phyloP scores from a whole-genome alignment of 139 green algal species.

The Volvox reticuliferus region DNA sequence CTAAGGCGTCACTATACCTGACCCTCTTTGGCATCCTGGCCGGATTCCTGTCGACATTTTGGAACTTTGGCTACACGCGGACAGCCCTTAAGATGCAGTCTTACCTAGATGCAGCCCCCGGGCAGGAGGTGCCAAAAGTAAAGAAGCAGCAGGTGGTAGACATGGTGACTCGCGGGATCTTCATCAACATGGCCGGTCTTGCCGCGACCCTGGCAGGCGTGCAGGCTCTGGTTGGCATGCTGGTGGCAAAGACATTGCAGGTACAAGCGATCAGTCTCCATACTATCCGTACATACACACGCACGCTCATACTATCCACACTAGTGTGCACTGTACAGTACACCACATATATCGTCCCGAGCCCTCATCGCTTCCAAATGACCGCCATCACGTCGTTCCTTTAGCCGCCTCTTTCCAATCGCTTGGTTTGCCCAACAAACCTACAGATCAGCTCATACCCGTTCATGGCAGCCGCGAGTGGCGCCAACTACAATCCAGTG shows the following conservation, averaged over 20 bases:
- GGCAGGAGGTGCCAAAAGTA: constrained; percentile 63
- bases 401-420: no score
- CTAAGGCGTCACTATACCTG: constrained; percentile 88
- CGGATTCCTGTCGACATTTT: constrained; percentile 94
- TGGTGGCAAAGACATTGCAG: constrained; percentile 97
- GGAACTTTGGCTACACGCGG: constrained; percentile 89
- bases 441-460: constrained; percentile 48
- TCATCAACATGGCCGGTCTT: constrained; percentile 87
- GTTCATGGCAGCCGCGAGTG: constrained; percentile 37
- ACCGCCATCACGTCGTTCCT: no score
- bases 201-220: constrained; percentile 79
- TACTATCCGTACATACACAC: no score
- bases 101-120: constrained; percentile 77
- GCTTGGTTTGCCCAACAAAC: not conserved
- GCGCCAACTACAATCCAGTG: constrained; percentile 90
- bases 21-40: constrained; percentile 93
- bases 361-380: no score
- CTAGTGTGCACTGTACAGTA: no score
- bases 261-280: not conserved
- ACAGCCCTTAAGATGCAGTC: constrained; percentile 73
- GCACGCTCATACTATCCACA: no score
- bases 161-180: constrained; percentile 77
- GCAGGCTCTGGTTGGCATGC: constrained; percentile 76
- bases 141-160: constrained; percentile 82
- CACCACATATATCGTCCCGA: no score